Base-by-base conservation (phyloP, 768 basidiomycete genomes). In the Chlorophyllum brunneum region DNA sequence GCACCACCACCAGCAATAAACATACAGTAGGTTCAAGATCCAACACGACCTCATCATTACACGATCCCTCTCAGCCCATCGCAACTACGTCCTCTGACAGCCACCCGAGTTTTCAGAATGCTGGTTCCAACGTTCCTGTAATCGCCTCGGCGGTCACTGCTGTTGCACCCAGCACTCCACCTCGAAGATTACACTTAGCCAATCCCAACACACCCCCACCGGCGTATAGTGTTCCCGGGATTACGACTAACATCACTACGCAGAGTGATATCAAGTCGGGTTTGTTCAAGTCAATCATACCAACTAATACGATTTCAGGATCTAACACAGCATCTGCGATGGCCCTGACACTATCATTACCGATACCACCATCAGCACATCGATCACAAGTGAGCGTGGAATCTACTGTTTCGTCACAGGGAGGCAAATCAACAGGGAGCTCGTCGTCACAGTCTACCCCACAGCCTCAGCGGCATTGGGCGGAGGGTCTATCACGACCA, bases 131-230 rank as follows among this genome's bases (percentile, higher is more conserved):
- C 24, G 5, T 16, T 10, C n/a, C 41, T 27, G 6, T 18, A 15
- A 30, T 34, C 16, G n/a, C 20, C 24, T 24, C 39, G 22, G 13
- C 27, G 3, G 29, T 42, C 8, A 15, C 39, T 13, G 40, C 20
- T 16, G 31, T n/a, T 36, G 26, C 6, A 16, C 33, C 50, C 36
- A 34, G 16, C 16, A 43, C 50, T 20, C 42, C 50, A 18, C 31
- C 41, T 20, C 41, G 31, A 13, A 31, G 50, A 15, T 29, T 51
- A 1, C 42, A 43, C 15, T 4, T 43, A 23, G 22, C 22, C 33
- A 51, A 49, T 13, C 54, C 41, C 5, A 52, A 26, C 54, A 56
- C 78, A 4, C 77, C 78, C 5, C 79, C 79, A 0, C 77, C 79
- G 2, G 76, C 79, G 2, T 79, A 80, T 37, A 62, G 58, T 41